Conservation (phyloP, 306 rosid genomes). For the Elaeagnus macrophylla region DNA sequence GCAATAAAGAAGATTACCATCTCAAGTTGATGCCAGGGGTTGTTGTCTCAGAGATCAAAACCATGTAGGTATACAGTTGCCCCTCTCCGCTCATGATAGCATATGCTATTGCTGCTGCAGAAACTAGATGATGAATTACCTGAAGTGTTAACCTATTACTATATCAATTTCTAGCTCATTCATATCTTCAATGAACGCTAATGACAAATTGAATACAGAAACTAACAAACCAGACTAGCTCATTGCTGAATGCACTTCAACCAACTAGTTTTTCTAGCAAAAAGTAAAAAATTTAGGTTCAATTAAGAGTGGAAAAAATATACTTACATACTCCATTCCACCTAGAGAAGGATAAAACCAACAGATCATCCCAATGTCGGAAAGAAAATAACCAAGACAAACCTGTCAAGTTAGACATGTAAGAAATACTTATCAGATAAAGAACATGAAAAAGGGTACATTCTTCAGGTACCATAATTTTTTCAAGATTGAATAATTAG, state of each 20-base stretch:
- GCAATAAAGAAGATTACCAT: slow-evolving; percentile 22
- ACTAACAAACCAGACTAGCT: too few relatives aligned
- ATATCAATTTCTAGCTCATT: neutral
- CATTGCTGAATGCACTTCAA: too few relatives aligned
- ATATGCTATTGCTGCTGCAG: slow-evolving; percentile 40
- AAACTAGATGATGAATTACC: slow-evolving; percentile 44
- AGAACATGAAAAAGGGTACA: too few relatives aligned
- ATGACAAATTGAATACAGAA: too few relatives aligned
- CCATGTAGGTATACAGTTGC: slow-evolving; percentile 49
- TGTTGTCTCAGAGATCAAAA: slow-evolving; percentile 44
- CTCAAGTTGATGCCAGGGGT: slow-evolving; percentile 51
- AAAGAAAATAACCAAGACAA: slow-evolving; percentile 40
- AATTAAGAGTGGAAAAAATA: slow-evolving; percentile 5
- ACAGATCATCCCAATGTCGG: slow-evolving; percentile 36
- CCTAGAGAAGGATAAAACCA: slow-evolving; percentile 49
- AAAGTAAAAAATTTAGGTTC: neutral
- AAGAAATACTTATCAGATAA: too few relatives aligned
- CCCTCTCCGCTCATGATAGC: slow-evolving; percentile 46
- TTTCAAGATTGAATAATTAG: too few relatives aligned
- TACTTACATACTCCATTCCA: slow-evolving; percentile 49
- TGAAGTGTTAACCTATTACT: slow-evolving; percentile 11
- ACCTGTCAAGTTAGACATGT: slow-evolving; percentile 21
- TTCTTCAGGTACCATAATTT: too few relatives aligned
- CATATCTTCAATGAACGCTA: too few relatives aligned
- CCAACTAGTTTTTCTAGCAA: neutral